Evolutionary conservation across 352 stramenopile species (phyloP).

Genomic region (Pythium phragmitis): DNA sequence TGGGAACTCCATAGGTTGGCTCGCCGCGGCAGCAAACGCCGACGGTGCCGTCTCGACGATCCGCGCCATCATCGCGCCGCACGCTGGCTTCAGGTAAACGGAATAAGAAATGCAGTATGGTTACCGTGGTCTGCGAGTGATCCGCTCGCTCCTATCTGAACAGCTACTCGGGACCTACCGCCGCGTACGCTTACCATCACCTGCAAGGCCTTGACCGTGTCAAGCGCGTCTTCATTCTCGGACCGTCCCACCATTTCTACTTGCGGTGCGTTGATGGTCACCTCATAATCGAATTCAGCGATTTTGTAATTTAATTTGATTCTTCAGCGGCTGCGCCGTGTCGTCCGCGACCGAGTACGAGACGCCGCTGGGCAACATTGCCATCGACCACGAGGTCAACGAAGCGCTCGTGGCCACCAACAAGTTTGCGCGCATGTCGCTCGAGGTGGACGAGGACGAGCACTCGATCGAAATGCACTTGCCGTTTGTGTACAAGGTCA

Average conservation of each 20-base stretch:
- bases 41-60: constrained; percentile 42
- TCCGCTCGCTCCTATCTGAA: neutral
- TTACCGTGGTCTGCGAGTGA: too few species aligned
- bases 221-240: constrained; percentile 91
- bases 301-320: neutral
- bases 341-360: constrained; percentile 87
- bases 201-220: constrained; percentile 69
- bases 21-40: constrained; percentile 44
- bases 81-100: constrained; percentile 74
- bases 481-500: constrained; percentile 91
- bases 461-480: constrained; percentile 98
- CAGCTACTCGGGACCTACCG: constrained; percentile 94
- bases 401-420: constrained; percentile 84
- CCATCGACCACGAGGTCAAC: constrained; percentile 90
- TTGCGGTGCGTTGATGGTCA: constrained; percentile 54
- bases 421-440: constrained; percentile 76
- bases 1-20: constrained; percentile 40
- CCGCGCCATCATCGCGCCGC: constrained; percentile 83
- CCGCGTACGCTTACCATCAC: constrained; percentile 92
- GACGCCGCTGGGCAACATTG: constrained; percentile 94
- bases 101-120: too few species aligned
- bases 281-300: too few species aligned
- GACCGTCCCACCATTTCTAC: constrained; percentile 96
- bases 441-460: constrained; percentile 93
- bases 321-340: constrained; percentile 70